Conservation (phyloP, 2,329 filamentous ascomycete genomes). For the Xylariaceae sp. region DNA sequence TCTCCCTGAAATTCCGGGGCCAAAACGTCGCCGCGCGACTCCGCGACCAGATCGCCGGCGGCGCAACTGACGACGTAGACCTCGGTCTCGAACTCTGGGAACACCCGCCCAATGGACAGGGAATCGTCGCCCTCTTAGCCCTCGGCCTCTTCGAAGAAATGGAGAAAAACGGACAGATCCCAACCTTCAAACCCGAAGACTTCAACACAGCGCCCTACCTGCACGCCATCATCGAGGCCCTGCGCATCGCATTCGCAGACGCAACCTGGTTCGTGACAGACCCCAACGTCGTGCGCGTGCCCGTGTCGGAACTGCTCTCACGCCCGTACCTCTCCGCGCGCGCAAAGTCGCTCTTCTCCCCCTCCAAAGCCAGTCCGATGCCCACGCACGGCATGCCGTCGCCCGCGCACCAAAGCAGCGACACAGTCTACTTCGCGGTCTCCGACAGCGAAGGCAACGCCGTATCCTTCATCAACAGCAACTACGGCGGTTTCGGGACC, state of each 20-base stretch:
- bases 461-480: conserved; percentile 94
- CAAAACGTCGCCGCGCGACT: conserved; percentile 42
- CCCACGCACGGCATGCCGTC: conserved; percentile 59
- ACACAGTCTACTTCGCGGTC: conserved; percentile 91
- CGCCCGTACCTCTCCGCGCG: conserved; percentile 70
- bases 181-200: conserved; percentile 61
- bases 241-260: conserved; percentile 87
- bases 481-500: conserved; percentile 85
- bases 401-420: conserved; percentile 76
- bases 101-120: conserved; percentile 93
- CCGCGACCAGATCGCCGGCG: conserved; percentile 27
- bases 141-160: conserved; percentile 86
- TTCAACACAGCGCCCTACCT: conserved; percentile 80
- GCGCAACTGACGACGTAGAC: conserved; percentile 35
- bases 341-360: conserved; percentile 49
- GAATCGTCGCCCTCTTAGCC: conserved; percentile 90
- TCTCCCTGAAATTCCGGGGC: conserved; percentile 72
- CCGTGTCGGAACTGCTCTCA: conserved; percentile 63
- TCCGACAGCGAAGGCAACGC: conserved; percentile 81
- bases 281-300: conserved; percentile 65
- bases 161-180: conserved; percentile 69
- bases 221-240: conserved; percentile 80
- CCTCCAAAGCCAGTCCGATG: conserved; percentile 55
- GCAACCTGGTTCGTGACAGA: conserved; percentile 87
- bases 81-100: conserved; percentile 82